Evolutionary conservation across 1,139 yeast genomes (phyloP).

Genomic region (Groenewaldozyma sp.): DNA sequence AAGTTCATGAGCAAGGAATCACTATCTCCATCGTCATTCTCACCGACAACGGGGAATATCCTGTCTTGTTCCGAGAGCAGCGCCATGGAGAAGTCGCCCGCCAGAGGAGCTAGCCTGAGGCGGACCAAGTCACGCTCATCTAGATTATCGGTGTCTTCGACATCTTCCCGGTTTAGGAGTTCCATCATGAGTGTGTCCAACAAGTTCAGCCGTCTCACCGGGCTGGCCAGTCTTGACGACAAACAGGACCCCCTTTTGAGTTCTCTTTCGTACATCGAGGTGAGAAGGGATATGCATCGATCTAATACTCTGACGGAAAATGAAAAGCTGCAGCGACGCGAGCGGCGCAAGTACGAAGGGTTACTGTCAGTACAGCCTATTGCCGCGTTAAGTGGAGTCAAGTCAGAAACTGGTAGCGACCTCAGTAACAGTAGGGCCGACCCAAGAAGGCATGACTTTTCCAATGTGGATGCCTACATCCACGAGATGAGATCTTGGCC

Average conservation of each 20-base stretch:
- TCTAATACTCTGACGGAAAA: conserved; percentile 62
- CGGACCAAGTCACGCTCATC: conserved; percentile 21
- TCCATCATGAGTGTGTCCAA: not conserved
- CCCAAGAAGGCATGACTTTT: conserved; percentile 19
- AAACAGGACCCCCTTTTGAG: conserved; percentile 1
- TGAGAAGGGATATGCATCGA: conserved; percentile 57
- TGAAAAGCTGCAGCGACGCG: conserved; percentile 62
- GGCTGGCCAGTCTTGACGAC: not conserved
- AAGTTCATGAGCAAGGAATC: conserved; percentile 36
- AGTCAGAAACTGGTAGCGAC: conserved; percentile 17
- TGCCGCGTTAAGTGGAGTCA: conserved; percentile 21
- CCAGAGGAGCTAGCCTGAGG: conserved; percentile 8
- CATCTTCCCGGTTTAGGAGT: conserved; percentile 13
- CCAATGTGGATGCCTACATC: conserved; percentile 25
- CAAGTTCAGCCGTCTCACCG: conserved; percentile 1
- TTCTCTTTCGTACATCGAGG: conserved; percentile 37
- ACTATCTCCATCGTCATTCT: too few relatives aligned
- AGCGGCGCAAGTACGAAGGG: conserved; percentile 59
- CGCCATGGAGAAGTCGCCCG: not conserved
- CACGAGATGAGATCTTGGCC: conserved; percentile 28
- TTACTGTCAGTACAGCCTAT: conserved; percentile 59
- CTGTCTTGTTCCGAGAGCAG: not conserved
- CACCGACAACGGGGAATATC: not conserved
- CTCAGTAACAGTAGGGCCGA: too few relatives aligned
- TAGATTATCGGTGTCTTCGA: conserved; percentile 16